phyloP scores from a whole-genome alignment of 176 grass and related monocot species.

The Oropetium thomaeum region DNA sequence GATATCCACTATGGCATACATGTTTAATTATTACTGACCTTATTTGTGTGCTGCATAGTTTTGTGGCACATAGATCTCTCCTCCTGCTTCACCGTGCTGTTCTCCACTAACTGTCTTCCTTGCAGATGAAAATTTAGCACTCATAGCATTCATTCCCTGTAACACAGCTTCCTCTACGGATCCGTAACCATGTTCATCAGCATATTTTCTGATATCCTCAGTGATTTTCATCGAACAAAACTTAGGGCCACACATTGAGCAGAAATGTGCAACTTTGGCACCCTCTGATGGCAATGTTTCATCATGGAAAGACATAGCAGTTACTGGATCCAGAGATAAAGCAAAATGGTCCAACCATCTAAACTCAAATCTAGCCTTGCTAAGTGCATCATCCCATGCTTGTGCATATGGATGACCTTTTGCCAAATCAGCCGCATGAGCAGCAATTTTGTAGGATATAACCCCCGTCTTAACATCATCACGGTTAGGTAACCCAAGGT shows the following conservation, averaged over 20 bases:
- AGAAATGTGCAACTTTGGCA: constrained; percentile 98
- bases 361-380: constrained; percentile 99
- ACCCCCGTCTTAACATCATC: constrained; percentile 95
- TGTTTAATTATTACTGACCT: constrained; percentile 48
- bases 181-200: constrained; percentile 93
- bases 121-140: constrained; percentile 79
- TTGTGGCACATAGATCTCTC: constrained; percentile 95
- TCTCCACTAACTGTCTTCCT: constrained; percentile 92
- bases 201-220: constrained; percentile 93
- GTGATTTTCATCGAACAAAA: constrained; percentile 99
- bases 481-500: constrained; percentile 93
- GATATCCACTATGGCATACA: constrained; percentile 7
- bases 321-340: constrained; percentile 88
- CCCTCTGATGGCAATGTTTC: constrained; percentile 94
- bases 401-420: constrained; percentile 92
- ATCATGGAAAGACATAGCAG: constrained; percentile 97
- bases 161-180: constrained; percentile 82
- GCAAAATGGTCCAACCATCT: constrained; percentile 99
- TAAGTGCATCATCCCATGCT: constrained; percentile 88
- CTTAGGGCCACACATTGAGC: constrained; percentile 97
- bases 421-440: constrained; percentile 95
- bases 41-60: constrained; percentile 61
- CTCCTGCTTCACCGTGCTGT: constrained; percentile 93
- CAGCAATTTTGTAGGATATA: constrained; percentile 95
- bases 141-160: constrained; percentile 93